phyloP scores from a whole-genome alignment of 805 yeast genomes.

The Candida dendrica region DNA sequence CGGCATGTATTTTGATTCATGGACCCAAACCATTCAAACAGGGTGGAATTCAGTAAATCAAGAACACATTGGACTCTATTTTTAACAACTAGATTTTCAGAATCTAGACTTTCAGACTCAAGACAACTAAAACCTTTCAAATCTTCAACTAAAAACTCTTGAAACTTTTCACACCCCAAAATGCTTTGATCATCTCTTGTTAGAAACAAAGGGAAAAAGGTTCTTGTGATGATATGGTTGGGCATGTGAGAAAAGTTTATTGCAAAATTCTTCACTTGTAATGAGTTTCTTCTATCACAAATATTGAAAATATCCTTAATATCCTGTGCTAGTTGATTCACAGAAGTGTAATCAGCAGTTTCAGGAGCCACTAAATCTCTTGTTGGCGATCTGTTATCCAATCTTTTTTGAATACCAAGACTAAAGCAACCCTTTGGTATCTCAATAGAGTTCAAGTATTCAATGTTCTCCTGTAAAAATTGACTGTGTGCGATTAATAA shows the following conservation, averaged over 20 bases:
- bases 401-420: conserved; percentile 38
- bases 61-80: conserved; percentile 25
- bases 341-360: conserved; percentile 21
- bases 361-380: conserved; percentile 24
- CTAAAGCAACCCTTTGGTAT: conserved; percentile 34
- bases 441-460: conserved; percentile 15
- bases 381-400: conserved; percentile 43
- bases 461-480: conserved; percentile 8
- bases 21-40: conserved; percentile 36
- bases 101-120: conserved; percentile 24
- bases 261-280: conserved; percentile 26
- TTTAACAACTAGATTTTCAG: conserved; percentile 15
- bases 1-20: conserved; percentile 67
- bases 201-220: conserved; percentile 53
- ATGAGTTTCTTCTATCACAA: conserved; percentile 19
- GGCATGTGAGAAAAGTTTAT: conserved; percentile 24
- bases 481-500: conserved; percentile 4
- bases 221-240: conserved; percentile 47
- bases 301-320: conserved; percentile 27
- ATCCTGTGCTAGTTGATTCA: conserved; percentile 29
- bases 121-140: conserved; percentile 37
- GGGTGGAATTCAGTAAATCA: conserved; percentile 40
- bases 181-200: conserved; percentile 56
- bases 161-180: conserved; percentile 40
- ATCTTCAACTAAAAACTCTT: conserved; percentile 31